Base-by-base conservation (phyloP, 2,329 filamentous ascomycete species). In the Chaetomium olivaceum region DNA sequence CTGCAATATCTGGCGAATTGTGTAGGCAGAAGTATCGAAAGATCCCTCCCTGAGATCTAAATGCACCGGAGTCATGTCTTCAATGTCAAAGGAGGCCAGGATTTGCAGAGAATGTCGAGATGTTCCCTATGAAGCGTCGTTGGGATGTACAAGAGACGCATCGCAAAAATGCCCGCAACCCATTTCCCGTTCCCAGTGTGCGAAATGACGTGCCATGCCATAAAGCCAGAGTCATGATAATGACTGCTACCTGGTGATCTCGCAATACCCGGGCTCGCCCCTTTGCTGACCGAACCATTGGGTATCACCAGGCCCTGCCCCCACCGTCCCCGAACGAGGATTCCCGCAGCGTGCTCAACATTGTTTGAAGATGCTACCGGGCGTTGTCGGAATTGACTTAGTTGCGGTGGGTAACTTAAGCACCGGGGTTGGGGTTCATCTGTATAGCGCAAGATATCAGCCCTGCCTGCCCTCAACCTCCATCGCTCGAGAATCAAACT, bases 371-470 rank as follows among this genome's bases (percentile, higher is more conserved):
- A 66, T 54, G 59, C 50, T 43, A 36, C 52, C 50, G 43, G 36
- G 25, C 31, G 33, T 54, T 62, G 58, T 58, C 61, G 57, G 52
- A 67, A 33, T 61, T 43, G 58, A 50, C 61, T 66, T 58, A 61
- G 58, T 54, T 55, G 48, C 50, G 56, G 11, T n/a, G 48, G 65
- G 25, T 23, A 25, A 65, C 64, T 72, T 73, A 74, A 33, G 71
- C 27, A 56, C 68, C 67, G 61, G 72, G 72, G 71, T 73, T 74
- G 67, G 72, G 71, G 72, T 74, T 74, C 72, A 74, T 74, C 72
- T 74, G 57, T 29, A 25, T 6, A 11, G 36, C 8, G 11, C 25
- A n/a, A 36, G 9, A 39, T 27, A 62, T 69, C 60, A 66, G 66
- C 54, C 9, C 61, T 14, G 27, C 9, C 27, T 63, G 55, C 9